A percentile compares a stretch with the other conserved stretches of the same genome.
Conservation (phyloP, 2,329 filamentous ascomycete species). For the Curvularia lunata region DNA sequence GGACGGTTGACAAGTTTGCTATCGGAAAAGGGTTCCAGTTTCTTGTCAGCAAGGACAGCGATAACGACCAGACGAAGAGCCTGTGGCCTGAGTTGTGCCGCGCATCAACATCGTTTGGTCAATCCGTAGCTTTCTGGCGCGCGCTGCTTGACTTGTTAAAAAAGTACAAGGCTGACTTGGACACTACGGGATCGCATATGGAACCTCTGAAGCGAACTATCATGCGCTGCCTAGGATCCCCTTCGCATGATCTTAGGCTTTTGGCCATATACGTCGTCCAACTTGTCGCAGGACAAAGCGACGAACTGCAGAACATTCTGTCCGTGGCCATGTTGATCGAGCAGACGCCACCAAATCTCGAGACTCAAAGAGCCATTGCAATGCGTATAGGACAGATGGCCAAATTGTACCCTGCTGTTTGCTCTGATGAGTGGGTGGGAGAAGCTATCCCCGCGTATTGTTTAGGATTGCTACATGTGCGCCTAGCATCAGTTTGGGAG, state of each 20-base stretch:
- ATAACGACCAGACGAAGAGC: slow-evolving; percentile 57
- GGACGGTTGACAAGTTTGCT: slow-evolving; percentile 62
- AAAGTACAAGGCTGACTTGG: slow-evolving; percentile 63
- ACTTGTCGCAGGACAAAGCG: slow-evolving; percentile 58
- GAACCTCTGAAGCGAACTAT: slow-evolving; percentile 69
- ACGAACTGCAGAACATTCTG: slow-evolving; percentile 60
- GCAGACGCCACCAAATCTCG: slow-evolving; percentile 75
- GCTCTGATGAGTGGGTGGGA: slow-evolving; percentile 68
- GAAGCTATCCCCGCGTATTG: slow-evolving; percentile 79
- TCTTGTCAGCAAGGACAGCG: slow-evolving; percentile 66
- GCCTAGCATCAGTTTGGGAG: slow-evolving; percentile 85
- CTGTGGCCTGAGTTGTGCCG: slow-evolving; percentile 71
- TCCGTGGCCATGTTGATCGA: slow-evolving; percentile 78
- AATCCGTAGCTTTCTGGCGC: slow-evolving; percentile 50
- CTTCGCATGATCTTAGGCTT: slow-evolving; percentile 76
- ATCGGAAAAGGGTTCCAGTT: slow-evolving; percentile 76
- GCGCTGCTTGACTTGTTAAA: slow-evolving; percentile 63
- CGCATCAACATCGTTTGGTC: slow-evolving; percentile 70
- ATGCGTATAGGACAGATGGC: slow-evolving; percentile 86
- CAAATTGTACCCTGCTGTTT: slow-evolving; percentile 65
- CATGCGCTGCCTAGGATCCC: slow-evolving; percentile 74
- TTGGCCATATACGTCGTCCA: slow-evolving; percentile 75
- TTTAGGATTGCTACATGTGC: slow-evolving; percentile 88
- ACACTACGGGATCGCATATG: slow-evolving; percentile 61
- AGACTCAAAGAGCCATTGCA: slow-evolving; percentile 76